Base-by-base conservation (phyloP, 2,329 filamentous ascomycete genomes). In the Claviceps fusiformis region DNA sequence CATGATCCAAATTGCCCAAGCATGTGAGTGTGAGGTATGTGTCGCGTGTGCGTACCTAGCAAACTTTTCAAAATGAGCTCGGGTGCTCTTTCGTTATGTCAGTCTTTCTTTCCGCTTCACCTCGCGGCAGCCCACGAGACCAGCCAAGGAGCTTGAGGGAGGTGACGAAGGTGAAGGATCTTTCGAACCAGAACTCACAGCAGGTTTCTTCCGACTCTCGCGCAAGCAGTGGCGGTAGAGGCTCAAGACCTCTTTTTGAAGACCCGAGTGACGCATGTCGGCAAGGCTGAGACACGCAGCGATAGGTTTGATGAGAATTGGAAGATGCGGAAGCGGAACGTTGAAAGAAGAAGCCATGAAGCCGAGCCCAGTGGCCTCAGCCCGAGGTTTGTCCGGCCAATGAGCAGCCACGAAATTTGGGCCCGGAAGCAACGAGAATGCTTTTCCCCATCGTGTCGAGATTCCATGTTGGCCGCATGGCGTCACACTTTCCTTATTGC, bases 191-290 rank as follows among this genome's bases (percentile, higher is more conserved):
- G 27, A 58, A 63, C 59, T 59, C 68, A 92, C 89, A 63, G 72
- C 67, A 52, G 91, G 89, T 69, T 98, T 97, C 64, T 83, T 85
- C 57, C 85, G 81, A 57, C 86, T 83, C 64, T 87, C 88, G 57
- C 91, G 82, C 31, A 98, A 74, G 64, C 92, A 97, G 66, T 83
- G 81, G 56, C 92, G 83, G 68, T 97, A 98, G 15, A 98, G 55
- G 47, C 52, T 49, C 17, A 55, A 13, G 17, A 58, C 54, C 48
- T 58, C 54, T 46, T 48, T 54, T 35, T 58, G 54, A 17, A 58
- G 51, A 37, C 56, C 54, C 13, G 54, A 56, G n/a, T 54, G 56
- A 54, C 65, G 65, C 51, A 60, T 64, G 59, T 61, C 63, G 19
- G 27, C 39, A 35, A 1, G 41, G 4, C 29, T 19, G 49, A 51